phyloP scores from a whole-genome alignment of 2,329 filamentous ascomycete genomes.

The Alternaria sp. region DNA sequence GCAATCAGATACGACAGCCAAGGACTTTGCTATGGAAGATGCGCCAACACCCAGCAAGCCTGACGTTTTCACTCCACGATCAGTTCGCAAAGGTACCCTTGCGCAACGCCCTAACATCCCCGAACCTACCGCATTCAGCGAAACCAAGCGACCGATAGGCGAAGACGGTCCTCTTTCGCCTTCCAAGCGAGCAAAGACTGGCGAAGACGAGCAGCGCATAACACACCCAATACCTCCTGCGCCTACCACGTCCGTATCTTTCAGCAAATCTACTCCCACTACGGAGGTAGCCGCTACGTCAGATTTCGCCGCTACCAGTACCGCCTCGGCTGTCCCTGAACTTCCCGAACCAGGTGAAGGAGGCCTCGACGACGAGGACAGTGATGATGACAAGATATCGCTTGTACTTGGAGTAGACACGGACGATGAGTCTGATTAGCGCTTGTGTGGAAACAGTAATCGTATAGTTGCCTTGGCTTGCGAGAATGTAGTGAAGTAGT shows the following conservation, averaged over 20 bases:
- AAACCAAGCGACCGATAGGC: conserved; percentile 33
- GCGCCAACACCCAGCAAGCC: background rate
- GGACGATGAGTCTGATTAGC: conserved; percentile 43
- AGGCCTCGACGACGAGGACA: conserved; percentile 21
- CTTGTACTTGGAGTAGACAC: conserved; percentile 46
- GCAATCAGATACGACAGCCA: conserved; percentile 10
- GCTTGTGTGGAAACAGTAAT: background rate
- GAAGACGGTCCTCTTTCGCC: conserved; percentile 30
- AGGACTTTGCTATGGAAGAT: conserved; percentile 26
- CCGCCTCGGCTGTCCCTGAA: conserved; percentile 20
- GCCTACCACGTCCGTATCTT: background rate
- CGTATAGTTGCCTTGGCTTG: background rate
- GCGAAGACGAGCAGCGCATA: conserved; percentile 13
- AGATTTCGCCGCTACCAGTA: conserved; percentile 23
- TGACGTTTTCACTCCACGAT: background rate
- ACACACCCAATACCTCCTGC: conserved; percentile 6
- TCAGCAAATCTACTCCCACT: background rate
- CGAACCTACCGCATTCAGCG: conserved; percentile 3
- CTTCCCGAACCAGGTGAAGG: conserved; percentile 23
- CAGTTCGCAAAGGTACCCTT: background rate
- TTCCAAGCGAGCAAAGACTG: conserved; percentile 37
- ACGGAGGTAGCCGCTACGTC: conserved; percentile 18
- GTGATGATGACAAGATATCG: conserved; percentile 37
- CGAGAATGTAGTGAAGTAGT: conserved; percentile 2
- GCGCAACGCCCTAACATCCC: background rate